Conservation (phyloP, 2,329 filamentous ascomycete genomes). For the Biscogniauxia sp. region DNA sequence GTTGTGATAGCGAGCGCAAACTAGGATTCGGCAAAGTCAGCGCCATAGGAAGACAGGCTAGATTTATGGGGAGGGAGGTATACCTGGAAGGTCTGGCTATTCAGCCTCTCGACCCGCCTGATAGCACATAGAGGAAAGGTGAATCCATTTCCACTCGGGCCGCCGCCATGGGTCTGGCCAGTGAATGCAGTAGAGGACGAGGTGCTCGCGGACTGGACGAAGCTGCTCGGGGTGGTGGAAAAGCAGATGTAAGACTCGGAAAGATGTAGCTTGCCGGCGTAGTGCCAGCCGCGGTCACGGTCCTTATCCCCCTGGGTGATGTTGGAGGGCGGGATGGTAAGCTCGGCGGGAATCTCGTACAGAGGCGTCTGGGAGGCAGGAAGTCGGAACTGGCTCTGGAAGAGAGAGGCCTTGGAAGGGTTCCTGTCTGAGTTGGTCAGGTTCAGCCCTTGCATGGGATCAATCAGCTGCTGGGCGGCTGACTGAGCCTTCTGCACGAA, state of each 20-base stretch:
- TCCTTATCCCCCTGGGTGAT: constrained; percentile 69
- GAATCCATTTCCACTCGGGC: constrained; percentile 92
- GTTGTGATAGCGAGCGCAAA: constrained; percentile 94
- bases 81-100: constrained; percentile 83
- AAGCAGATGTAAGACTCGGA: constrained; percentile 96
- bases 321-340: constrained; percentile 78
- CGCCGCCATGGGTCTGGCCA: constrained; percentile 88
- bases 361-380: constrained; percentile 89
- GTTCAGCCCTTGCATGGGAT: constrained; percentile 75
- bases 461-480: constrained; percentile 81
- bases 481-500: constrained; percentile 82
- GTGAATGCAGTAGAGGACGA: constrained; percentile 81
- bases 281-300: constrained; percentile 75
- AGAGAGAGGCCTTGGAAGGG: constrained; percentile 87
- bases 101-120: constrained; percentile 84
- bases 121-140: constrained; percentile 91
- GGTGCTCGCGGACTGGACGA: constrained; percentile 74
- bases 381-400: constrained; percentile 94
- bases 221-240: constrained; percentile 88
- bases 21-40: constrained; percentile 35
- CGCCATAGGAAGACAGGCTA: constrained; percentile 1
- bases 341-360: constrained; percentile 94
- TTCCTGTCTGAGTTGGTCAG: constrained; percentile 73
- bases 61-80: constrained; percentile 6
- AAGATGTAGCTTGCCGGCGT: constrained; percentile 87